Percentiles rank a stretch among this genome's conserved stretches.
Conservation (phyloP, 768 basidiomycete species). For the Xanthoconium stramineum region DNA sequence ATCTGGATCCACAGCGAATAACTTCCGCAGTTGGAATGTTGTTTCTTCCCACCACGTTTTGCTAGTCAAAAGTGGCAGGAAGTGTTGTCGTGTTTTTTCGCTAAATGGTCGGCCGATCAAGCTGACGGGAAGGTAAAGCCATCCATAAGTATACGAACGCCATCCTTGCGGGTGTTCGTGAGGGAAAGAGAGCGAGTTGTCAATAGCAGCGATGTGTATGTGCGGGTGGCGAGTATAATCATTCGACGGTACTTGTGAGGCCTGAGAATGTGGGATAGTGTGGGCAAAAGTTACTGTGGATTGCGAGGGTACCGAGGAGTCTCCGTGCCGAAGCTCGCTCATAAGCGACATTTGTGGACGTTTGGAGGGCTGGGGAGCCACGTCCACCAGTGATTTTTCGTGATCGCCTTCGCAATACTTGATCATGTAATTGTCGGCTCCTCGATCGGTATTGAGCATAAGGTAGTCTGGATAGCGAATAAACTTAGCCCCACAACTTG, state of each 20-base stretch:
- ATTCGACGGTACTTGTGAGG: constrained; percentile 29
- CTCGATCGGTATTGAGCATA: constrained; percentile 88
- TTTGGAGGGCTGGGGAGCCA: constrained; percentile 70
- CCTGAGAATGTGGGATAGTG: constrained; percentile 37
- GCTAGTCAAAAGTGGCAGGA: constrained; percentile 77
- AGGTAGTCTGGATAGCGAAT: constrained; percentile 60
- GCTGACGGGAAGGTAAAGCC: constrained; percentile 84
- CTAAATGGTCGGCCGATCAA: constrained; percentile 85
- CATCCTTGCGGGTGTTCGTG: constrained; percentile 84
- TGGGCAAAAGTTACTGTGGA: constrained; percentile 39
- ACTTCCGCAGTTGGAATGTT: constrained; percentile 66
- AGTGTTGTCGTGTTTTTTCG: constrained; percentile 75
- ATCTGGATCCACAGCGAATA: constrained; percentile 80
- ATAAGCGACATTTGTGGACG: constrained; percentile 68
- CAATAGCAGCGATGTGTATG: constrained; percentile 90
- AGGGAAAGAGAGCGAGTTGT: constrained; percentile 90
- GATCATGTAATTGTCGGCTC: constrained; percentile 90
- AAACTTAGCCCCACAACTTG: background rate
- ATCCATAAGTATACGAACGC: constrained; percentile 83
- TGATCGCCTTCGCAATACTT: constrained; percentile 83
- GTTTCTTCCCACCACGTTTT: constrained; percentile 92
- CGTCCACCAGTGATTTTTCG: constrained; percentile 73
- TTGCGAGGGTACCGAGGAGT: constrained; percentile 37
- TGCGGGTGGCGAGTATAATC: constrained; percentile 66
- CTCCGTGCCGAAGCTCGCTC: constrained; percentile 61